phyloP scores from a whole-genome alignment of 352 stramenopile genomes.

The Pythium periplocum region DNA sequence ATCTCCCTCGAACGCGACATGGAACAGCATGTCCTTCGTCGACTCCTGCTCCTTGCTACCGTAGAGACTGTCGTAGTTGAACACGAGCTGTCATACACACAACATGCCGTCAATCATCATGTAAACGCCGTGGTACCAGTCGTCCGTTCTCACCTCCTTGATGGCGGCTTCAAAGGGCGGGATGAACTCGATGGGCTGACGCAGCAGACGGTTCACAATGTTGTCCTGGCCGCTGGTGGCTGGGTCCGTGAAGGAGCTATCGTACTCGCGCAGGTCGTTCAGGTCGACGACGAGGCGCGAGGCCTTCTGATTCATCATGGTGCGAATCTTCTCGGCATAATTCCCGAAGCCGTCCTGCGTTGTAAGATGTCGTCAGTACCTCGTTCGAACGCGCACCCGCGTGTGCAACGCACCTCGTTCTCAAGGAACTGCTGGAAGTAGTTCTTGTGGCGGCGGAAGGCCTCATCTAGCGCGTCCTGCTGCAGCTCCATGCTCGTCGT shows the following conservation, averaged over 20 bases:
- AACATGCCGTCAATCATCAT: neutral
- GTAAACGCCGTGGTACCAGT: neutral
- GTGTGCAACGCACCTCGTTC: conserved; percentile 45
- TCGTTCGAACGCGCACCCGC: too few species aligned
- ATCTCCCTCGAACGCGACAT: conserved; percentile 90
- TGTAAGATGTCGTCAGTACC: too few species aligned
- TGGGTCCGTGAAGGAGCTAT: conserved; percentile 72
- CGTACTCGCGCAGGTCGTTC: conserved; percentile 89
- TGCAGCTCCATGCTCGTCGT: conserved; percentile 59
- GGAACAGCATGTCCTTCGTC: conserved; percentile 74
- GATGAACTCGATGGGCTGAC: conserved; percentile 79
- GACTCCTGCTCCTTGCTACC: conserved; percentile 67
- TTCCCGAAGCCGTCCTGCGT: conserved; percentile 63
- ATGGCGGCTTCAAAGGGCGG: conserved; percentile 80
- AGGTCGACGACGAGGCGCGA: conserved; percentile 83
- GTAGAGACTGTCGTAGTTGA: conserved; percentile 79
- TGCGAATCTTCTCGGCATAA: conserved; percentile 75
- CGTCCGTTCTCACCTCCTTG: conserved; percentile 37
- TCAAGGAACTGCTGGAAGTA: conserved; percentile 84
- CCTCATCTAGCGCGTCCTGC: conserved; percentile 80
- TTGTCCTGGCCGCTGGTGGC: conserved; percentile 58
- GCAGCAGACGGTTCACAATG: conserved; percentile 70
- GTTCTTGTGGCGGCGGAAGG: conserved; percentile 83
- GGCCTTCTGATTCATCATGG: conserved; percentile 75
- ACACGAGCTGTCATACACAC: conserved; percentile 33